Evolutionary conservation across 1,284 basidiomycete species (phyloP), one percentile per base, ranked within the genome.

Genomic region (Boletus albobrunnescens): DNA sequence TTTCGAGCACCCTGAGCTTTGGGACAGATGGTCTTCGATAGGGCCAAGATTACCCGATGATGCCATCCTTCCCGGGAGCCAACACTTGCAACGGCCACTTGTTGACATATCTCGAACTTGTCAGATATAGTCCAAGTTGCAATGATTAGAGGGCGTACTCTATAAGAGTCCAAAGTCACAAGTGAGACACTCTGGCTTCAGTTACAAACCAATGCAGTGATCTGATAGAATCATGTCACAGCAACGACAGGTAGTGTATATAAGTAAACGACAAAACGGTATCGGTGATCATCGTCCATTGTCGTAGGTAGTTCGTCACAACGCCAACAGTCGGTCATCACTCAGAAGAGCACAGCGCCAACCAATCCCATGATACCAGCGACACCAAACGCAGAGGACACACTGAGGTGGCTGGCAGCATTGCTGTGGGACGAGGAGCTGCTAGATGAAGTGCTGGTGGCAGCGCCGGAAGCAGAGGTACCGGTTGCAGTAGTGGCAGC

Each of bases 361-460:
- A 77, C 56, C 35, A 78, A 56, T 41, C 77, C 76, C 61, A 79
- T 62, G 35, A 76, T 22, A 42, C 69, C 71, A 33, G 73, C 75
- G 35, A 78, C 54, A 28, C 73, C 71, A 52, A 71, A 61, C 1
- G 67, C 55, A 19, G 68, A 54, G 23, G 59, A 59, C 19, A 63
- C 51, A 31, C 62, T 36, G 14, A 65, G 53, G 50, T 60, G 62
- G n/a, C 48, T 58, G 13, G 67, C 71, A 31, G 59, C 63, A 46
- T 61, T 65, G 35, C 36, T 43, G 0, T 53, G 27, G 42, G 61
- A 40, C 3, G 64, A 41, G 26, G 56, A 47, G 41, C 60, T 53
- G 30, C 59, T 24, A 35, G 57, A 27, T 26, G 51, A 39, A 27
- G 54, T 33, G 13, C 46, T 7, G 4, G 54, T 45, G 1, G 61